Percentiles rank a stretch among this genome's conserved stretches.
phyloP scores from a whole-genome alignment of 2,329 filamentous ascomycete genomes.

The Plenodomus tracheiphilus region DNA sequence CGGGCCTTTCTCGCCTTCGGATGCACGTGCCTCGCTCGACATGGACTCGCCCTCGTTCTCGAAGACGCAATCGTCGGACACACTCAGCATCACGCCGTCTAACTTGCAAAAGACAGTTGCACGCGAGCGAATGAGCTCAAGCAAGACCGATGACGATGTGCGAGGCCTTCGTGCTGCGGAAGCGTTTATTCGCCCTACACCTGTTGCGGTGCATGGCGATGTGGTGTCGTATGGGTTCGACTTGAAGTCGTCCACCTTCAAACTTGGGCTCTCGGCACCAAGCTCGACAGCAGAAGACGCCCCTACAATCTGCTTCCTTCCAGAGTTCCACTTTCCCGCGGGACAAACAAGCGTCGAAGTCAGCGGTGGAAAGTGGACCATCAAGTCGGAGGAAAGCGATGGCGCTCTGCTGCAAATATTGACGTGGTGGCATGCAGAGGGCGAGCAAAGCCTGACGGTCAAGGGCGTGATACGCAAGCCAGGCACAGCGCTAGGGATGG shows the following conservation, averaged over 20 bases:
- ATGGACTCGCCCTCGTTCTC: slow-evolving; percentile 59
- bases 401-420: slow-evolving; percentile 73
- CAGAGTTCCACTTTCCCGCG: slow-evolving; percentile 88
- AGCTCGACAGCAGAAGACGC: slow-evolving; percentile 62
- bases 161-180: slow-evolving; percentile 84
- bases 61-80: slow-evolving; percentile 53
- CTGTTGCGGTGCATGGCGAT: slow-evolving; percentile 73
- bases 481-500: slow-evolving; percentile 53
- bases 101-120: slow-evolving; percentile 77
- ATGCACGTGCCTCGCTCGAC: slow-evolving; percentile 56
- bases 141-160: slow-evolving; percentile 28
- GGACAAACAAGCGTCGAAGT: slow-evolving; percentile 72
- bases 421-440: slow-evolving; percentile 90
- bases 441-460: slow-evolving; percentile 78
- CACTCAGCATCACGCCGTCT: slow-evolving; percentile 65
- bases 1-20: slow-evolving; percentile 54
- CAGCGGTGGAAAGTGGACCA: slow-evolving; percentile 87
- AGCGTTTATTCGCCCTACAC: slow-evolving; percentile 85
- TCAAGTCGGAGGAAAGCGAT: slow-evolving; percentile 72
- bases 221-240: slow-evolving; percentile 79
- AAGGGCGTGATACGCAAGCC: slow-evolving; percentile 70
- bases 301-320: slow-evolving; percentile 83
- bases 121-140: slow-evolving; percentile 52
- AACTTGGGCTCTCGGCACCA: slow-evolving; percentile 67
- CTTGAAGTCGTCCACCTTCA: slow-evolving; percentile 76